Percentiles rank a stretch among this genome's conserved stretches.
These are phyloP conservation scores for Talaromyces wortmannii DNA, from an alignment of 495 filamentous ascomycete genomes.

Conservation along the genomic window DNA sequence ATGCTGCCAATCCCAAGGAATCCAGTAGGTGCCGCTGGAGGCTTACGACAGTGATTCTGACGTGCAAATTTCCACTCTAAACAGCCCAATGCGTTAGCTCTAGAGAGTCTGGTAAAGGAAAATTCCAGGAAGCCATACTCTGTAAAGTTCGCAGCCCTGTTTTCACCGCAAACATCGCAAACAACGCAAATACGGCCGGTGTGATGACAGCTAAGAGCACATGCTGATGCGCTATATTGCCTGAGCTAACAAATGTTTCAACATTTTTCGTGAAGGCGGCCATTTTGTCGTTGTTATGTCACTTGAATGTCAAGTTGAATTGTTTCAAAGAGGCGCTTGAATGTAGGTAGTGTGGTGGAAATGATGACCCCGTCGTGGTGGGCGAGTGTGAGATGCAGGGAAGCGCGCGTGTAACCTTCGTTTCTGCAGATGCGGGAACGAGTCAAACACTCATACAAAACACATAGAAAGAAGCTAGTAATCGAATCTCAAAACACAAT, in stretches of 20 bases:
- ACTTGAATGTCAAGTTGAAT: too few relatives aligned
- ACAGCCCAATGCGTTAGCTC: neutral
- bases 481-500: too few relatives aligned
- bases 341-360: too few relatives aligned
- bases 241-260: neutral
- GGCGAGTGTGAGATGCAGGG: too few relatives aligned
- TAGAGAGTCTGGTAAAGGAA: neutral
- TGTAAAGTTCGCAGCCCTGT: neutral
- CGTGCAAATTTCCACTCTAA: neutral
- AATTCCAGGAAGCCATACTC: neutral
- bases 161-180: neutral
- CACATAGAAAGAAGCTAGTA: too few relatives aligned
- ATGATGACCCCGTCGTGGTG: too few relatives aligned
- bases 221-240: neutral
- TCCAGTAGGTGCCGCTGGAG: neutral
- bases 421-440: too few relatives aligned
- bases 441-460: too few relatives aligned
- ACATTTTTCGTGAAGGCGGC: neutral
- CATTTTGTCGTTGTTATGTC: neutral
- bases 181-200: neutral
- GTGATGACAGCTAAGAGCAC: neutral
- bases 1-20: neutral
- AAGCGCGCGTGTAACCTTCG: too few relatives aligned
- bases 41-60: neutral
- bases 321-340: too few relatives aligned